phyloP scores from a whole-genome alignment of 2,329 filamentous ascomycete genomes.

The Curvularia sp. region DNA sequence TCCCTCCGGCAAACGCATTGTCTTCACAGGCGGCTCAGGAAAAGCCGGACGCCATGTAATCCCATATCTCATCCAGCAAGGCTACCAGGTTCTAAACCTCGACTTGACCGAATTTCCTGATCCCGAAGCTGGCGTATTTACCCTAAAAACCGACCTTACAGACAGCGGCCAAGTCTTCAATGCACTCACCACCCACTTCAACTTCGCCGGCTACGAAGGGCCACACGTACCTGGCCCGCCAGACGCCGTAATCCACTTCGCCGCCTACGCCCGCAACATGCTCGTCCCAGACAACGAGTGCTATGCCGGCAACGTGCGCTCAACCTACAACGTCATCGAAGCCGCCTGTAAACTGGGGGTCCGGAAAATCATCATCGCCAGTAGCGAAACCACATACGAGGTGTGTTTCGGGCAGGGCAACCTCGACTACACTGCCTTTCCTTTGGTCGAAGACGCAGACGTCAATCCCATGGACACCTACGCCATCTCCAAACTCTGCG shows the following conservation, averaged over 20 bases:
- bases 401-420: conserved; percentile 68
- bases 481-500: conserved; percentile 66
- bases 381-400: conserved; percentile 66
- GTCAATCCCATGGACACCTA: conserved; percentile 68
- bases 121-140: conserved; percentile 56
- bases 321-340: conserved; percentile 69
- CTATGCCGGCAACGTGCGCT: conserved; percentile 62
- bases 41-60: conserved; percentile 63
- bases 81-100: conserved; percentile 63
- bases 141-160: conserved; percentile 63
- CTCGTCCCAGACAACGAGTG: conserved; percentile 67
- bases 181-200: conserved; percentile 62
- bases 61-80: conserved; percentile 58
- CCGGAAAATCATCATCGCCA: conserved; percentile 67
- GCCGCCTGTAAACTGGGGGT: conserved; percentile 68
- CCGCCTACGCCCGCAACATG: conserved; percentile 65
- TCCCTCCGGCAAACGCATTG: conserved; percentile 50
- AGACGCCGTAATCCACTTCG: conserved; percentile 69
- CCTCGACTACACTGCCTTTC: conserved; percentile 63
- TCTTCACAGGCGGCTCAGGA: conserved; percentile 58
- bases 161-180: conserved; percentile 64
- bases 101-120: conserved; percentile 59
- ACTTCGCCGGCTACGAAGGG: conserved; percentile 59
- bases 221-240: conserved; percentile 55
- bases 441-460: conserved; percentile 65